Evolutionary conservation across 441 rosid species (phyloP).

Genomic region (Hypseocharis bilobata): DNA sequence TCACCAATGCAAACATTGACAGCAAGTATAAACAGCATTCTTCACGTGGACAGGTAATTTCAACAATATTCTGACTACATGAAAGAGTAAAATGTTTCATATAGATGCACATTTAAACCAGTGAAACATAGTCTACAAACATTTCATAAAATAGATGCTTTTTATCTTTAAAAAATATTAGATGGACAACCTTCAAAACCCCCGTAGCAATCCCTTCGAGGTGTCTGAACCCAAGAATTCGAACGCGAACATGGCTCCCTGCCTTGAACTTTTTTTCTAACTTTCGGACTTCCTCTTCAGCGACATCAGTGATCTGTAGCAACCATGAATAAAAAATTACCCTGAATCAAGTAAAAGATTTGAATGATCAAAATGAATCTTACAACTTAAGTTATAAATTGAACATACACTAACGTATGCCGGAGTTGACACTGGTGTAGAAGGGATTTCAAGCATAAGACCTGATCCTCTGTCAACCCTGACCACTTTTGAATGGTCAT

Average conservation of each 20-base stretch:
- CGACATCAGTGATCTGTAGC: slow-evolving; percentile 64
- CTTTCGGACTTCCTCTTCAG: slow-evolving; percentile 70
- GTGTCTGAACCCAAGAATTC: slow-evolving; percentile 71
- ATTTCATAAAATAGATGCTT: slow-evolving; percentile 11
- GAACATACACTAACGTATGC: slow-evolving; percentile 76
- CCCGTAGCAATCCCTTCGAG: slow-evolving; percentile 92
- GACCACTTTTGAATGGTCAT: slow-evolving; percentile 68
- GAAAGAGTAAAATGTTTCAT: not conserved
- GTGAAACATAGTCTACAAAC: not conserved
- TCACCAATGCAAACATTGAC: no score
- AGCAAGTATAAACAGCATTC: no score
- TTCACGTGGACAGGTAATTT: no score
- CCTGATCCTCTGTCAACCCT: slow-evolving; percentile 81
- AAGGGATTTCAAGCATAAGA: slow-evolving; percentile 82
- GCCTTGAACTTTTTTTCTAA: slow-evolving; percentile 76
- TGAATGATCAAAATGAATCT: slow-evolving; percentile 9
- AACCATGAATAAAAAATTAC: slow-evolving; percentile 17
- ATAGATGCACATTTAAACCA: not conserved
- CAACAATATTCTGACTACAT: not conserved
- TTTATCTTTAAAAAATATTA: slow-evolving; percentile 10
- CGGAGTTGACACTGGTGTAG: slow-evolving; percentile 52
- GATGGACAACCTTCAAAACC: slow-evolving; percentile 60
- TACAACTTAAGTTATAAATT: slow-evolving; percentile 13
- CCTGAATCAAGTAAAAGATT: slow-evolving; percentile 18
- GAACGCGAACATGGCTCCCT: slow-evolving; percentile 70